These are phyloP conservation scores for Colletotrichum lupini DNA, from an alignment of 2,329 filamentous ascomycete species.

Conservation along the genomic window DNA sequence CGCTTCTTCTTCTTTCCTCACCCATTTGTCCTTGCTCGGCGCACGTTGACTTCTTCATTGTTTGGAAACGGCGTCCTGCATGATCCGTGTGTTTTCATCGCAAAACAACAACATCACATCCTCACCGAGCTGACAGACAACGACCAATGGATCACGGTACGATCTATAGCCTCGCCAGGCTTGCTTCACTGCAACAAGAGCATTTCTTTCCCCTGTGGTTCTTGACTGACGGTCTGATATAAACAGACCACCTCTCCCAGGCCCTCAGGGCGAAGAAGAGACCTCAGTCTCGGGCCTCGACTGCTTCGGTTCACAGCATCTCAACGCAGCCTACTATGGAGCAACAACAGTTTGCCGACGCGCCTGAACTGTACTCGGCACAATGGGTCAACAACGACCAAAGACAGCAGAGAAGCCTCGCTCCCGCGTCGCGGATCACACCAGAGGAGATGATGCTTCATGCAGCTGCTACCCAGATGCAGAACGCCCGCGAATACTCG, in stretches of 20 bases:
- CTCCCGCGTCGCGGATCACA: conserved; percentile 58
- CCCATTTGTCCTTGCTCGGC: conserved; percentile 1
- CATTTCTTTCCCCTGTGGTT: conserved; percentile 35
- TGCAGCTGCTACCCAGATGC: conserved; percentile 63
- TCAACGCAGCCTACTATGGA: conserved; percentile 64
- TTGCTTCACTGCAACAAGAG: not conserved
- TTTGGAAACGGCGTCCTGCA: conserved; percentile 24
- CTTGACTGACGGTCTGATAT: conserved; percentile 38
- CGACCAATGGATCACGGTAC: conserved; percentile 36
- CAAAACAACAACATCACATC: conserved; percentile 30
- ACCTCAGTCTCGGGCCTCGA: conserved; percentile 66
- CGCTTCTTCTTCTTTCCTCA: conserved; percentile 5
- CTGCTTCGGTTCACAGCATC: conserved; percentile 66
- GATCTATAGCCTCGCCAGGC: not conserved
- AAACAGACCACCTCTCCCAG: conserved; percentile 47
- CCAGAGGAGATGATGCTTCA: conserved; percentile 71
- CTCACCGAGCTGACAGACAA: conserved; percentile 10
- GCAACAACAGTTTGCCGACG: conserved; percentile 54
- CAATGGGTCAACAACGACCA: conserved; percentile 63
- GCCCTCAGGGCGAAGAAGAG: conserved; percentile 57
- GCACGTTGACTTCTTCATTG: conserved; percentile 31
- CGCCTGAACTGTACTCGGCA: conserved; percentile 56
- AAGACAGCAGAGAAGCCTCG: conserved; percentile 56
- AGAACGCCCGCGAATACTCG: conserved; percentile 59
- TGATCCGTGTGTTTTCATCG: conserved; percentile 36